A percentile compares a stretch with the other conserved stretches of the same genome.
Evolutionary conservation across 2,329 filamentous ascomycete species (phyloP).

Genomic region (Trichophyton equinum): DNA sequence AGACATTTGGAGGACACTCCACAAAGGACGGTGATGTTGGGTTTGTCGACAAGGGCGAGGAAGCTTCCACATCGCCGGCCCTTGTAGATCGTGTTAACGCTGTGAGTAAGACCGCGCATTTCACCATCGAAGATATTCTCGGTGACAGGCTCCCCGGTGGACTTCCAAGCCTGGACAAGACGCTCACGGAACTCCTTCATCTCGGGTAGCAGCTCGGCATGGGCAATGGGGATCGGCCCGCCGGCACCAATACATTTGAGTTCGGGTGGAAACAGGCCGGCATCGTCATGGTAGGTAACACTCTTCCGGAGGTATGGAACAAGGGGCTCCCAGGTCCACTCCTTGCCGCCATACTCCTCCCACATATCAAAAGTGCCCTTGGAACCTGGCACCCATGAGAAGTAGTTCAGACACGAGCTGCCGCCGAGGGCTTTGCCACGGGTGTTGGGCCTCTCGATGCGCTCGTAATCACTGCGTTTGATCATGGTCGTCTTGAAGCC

Average conservation of each 20-base stretch:
- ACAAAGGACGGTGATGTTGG: constrained; percentile 43
- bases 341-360: constrained; percentile 34
- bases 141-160: constrained; percentile 31
- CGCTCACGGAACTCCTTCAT: constrained; percentile 33
- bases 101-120: constrained; percentile 42
- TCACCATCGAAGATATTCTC: constrained; percentile 39
- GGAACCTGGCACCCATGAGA: constrained; percentile 50
- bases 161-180: constrained; percentile 38
- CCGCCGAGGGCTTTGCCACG: constrained; percentile 49
- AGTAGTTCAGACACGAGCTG: constrained; percentile 49
- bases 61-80: constrained; percentile 41
- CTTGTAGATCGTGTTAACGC: constrained; percentile 45
- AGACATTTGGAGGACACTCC: constrained; percentile 41
- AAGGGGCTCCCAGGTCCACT: constrained; percentile 46
- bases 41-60: constrained; percentile 41
- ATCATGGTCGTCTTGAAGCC: constrained; percentile 51
- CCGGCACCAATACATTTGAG: constrained; percentile 40
- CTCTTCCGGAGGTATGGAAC: constrained; percentile 44
- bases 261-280: constrained; percentile 32
- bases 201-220: constrained; percentile 43
- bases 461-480: constrained; percentile 40
- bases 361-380: constrained; percentile 44
- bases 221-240: constrained; percentile 44
- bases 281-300: constrained; percentile 47
- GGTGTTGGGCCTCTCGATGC: constrained; percentile 52